A percentile compares a stretch with the other conserved stretches of the same genome.
Evolutionary conservation across 176 grass and related monocot genomes (phyloP).

Genomic region (Echinochloa phyllopogon): DNA sequence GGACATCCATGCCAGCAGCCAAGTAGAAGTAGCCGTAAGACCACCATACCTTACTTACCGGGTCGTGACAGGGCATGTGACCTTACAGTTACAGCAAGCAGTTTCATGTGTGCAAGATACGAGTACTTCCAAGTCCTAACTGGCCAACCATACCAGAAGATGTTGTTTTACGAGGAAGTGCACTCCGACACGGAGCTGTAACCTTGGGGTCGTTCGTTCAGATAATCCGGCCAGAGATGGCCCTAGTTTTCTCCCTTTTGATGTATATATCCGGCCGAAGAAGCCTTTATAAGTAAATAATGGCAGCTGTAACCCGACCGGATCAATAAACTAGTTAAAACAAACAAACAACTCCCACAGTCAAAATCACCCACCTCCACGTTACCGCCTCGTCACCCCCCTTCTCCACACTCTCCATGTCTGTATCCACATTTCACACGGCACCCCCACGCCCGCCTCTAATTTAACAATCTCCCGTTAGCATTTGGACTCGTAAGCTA

Average conservation of each 20-base stretch:
- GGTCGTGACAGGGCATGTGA: not conserved
- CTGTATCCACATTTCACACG: not conserved
- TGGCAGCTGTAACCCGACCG: not conserved
- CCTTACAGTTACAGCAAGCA: not conserved
- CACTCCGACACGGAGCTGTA: not conserved
- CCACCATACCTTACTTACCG: constrained; percentile 18
- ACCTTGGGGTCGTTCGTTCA: not conserved
- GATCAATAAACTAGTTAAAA: not conserved
- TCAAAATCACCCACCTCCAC: constrained; percentile 39
- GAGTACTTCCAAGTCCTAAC: no score
- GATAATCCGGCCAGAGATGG: not conserved
- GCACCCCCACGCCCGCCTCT: not conserved
- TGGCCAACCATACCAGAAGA: no score
- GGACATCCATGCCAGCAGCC: no score
- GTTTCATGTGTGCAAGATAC: constrained; percentile 23
- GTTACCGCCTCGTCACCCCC: not conserved
- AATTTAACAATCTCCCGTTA: not conserved
- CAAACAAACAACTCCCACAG: not conserved
- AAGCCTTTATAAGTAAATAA: not conserved
- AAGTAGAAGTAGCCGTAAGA: not conserved
- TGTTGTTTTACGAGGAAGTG: not conserved
- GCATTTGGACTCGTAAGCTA: not conserved
- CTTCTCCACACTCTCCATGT: not conserved
- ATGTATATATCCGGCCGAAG: not conserved
- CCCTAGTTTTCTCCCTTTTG: not conserved